Evolutionary conservation across 176 grass and related monocot genomes (phyloP).

Genomic region (Calamus simplicifolius): DNA sequence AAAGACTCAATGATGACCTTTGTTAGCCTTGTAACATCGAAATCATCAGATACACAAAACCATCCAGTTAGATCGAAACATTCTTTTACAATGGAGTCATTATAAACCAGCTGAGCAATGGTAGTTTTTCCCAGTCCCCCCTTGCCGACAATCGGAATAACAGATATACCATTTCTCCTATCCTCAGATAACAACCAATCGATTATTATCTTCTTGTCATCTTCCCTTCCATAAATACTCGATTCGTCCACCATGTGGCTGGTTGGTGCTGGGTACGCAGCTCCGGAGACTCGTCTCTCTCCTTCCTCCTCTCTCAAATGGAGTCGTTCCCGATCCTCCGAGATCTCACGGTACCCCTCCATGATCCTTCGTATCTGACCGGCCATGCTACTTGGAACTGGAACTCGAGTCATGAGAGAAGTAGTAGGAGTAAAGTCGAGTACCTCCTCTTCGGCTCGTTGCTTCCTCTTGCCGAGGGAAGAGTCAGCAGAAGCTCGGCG

Average conservation of each 20-base stretch:
- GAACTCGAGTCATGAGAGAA: neutral
- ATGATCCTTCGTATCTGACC: constrained; percentile 23
- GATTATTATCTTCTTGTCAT: constrained; percentile 29
- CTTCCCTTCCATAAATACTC: constrained; percentile 19
- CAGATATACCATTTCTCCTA: neutral
- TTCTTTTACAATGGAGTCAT: constrained; percentile 5
- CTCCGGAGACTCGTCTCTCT: neutral
- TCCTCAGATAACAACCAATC: neutral
- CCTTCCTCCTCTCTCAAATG: constrained; percentile 20
- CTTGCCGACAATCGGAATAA: constrained; percentile 38
- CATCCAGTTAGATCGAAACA: constrained; percentile 23
- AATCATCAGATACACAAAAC: constrained; percentile 32
- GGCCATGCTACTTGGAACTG: neutral
- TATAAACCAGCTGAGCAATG: constrained; percentile 33
- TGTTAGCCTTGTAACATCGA: constrained; percentile 23
- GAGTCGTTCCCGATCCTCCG: constrained; percentile 14
- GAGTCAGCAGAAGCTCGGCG: neutral
- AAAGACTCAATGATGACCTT: constrained; percentile 18
- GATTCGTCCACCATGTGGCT: constrained; percentile 30
- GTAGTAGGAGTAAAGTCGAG: neutral
- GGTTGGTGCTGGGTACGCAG: neutral
- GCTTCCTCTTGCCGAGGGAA: constrained; percentile 9
- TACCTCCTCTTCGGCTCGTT: neutral
- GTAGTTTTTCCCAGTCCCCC: constrained; percentile 50
- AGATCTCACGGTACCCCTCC: constrained; percentile 25